Conservation (phyloP, 768 basidiomycete species). For the Obba rivulosa region DNA sequence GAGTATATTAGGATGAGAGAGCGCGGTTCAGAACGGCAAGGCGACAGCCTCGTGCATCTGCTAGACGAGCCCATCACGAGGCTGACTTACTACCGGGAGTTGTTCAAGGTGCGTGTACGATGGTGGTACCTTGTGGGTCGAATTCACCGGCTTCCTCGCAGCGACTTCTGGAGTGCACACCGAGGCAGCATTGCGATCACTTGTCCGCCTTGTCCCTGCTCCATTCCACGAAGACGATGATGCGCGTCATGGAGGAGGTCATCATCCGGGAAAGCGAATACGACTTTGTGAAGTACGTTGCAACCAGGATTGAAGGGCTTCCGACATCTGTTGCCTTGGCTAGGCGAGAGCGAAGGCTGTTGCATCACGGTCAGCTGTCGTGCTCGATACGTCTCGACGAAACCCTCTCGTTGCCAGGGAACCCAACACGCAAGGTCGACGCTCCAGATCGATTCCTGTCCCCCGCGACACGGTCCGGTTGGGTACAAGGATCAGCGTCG, state of each 20-base stretch:
- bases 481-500: too few relatives aligned
- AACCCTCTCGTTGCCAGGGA: background rate
- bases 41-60: conserved; percentile 62
- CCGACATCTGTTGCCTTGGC: conserved; percentile 51
- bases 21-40: conserved; percentile 43
- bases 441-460: too few relatives aligned
- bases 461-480: too few relatives aligned
- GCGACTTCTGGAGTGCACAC: conserved; percentile 68
- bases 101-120: conserved; percentile 72
- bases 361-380: conserved; percentile 39
- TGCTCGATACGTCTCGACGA: background rate
- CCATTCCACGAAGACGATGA: conserved; percentile 62
- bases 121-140: background rate
- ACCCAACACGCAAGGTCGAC: background rate
- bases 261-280: conserved; percentile 86
- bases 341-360: conserved; percentile 65
- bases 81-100: conserved; percentile 62
- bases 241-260: conserved; percentile 79
- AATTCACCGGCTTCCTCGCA: conserved; percentile 26
- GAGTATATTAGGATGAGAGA: conserved; percentile 78
- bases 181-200: conserved; percentile 65
- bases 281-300: conserved; percentile 59
- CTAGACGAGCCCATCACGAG: conserved; percentile 73
- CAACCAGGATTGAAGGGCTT: conserved; percentile 54
- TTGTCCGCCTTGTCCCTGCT: conserved; percentile 59